These are phyloP conservation scores for Leccinum solheimii DNA, from an alignment of 1,284 basidiomycete genomes.

Conservation along the genomic window DNA sequence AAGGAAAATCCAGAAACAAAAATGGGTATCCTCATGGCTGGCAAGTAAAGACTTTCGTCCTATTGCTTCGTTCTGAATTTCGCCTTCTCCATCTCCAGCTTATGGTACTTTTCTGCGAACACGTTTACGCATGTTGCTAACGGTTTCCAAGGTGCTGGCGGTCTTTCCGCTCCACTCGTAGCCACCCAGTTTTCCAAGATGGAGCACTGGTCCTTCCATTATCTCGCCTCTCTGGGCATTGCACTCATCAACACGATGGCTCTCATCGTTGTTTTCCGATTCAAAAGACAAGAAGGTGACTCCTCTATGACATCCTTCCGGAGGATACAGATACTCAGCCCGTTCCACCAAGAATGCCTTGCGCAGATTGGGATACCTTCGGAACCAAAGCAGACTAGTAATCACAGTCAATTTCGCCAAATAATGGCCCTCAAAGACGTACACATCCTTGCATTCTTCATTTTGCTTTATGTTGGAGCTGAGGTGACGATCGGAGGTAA, in stretches of 20 bases:
- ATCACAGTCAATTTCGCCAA: conserved; percentile 46
- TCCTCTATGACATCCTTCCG: not conserved
- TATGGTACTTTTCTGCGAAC: conserved; percentile 8
- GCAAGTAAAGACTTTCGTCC: conserved; percentile 6
- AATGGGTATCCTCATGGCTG: conserved; percentile 30
- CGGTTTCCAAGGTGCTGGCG: conserved; percentile 48
- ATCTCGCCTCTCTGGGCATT: conserved; percentile 59
- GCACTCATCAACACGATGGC: conserved; percentile 45
- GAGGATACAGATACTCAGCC: conserved; percentile 1
- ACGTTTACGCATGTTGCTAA: not conserved
- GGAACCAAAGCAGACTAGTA: conserved; percentile 25
- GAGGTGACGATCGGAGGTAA: conserved; percentile 56
- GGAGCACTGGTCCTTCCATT: conserved; percentile 62
- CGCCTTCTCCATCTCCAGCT: conserved; percentile 30
- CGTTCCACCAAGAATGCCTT: conserved; percentile 24
- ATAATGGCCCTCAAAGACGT: conserved; percentile 48
- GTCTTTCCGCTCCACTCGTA: conserved; percentile 56
- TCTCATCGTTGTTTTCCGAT: conserved; percentile 50
- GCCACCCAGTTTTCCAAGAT: conserved; percentile 60
- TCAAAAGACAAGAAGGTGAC: conserved; percentile 54
- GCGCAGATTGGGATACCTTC: conserved; percentile 33
- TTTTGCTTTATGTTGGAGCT: conserved; percentile 56
- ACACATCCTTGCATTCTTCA: conserved; percentile 51
- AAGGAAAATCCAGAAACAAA: conserved; percentile 25
- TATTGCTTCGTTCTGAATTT: not conserved